These are phyloP conservation scores for Phytophthora fragariae DNA, from an alignment of 352 stramenopile species.

Conservation along the genomic window DNA sequence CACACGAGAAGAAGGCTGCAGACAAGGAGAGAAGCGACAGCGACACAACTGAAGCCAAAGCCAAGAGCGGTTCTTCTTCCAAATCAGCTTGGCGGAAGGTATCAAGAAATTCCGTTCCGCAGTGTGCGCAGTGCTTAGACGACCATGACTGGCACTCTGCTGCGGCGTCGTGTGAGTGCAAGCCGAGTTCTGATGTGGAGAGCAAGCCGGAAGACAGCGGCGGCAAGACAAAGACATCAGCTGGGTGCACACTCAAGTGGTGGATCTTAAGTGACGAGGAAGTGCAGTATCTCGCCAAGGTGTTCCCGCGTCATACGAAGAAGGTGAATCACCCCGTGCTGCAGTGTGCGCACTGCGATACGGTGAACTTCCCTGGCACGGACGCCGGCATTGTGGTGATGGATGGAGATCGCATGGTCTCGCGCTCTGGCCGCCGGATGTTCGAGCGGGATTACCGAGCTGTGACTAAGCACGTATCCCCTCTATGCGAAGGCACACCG, in stretches of 20 bases:
- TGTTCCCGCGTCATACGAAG: constrained; percentile 55
- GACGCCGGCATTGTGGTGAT: constrained; percentile 79
- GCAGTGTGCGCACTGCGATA: constrained; percentile 79
- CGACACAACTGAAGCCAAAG: constrained; percentile 5
- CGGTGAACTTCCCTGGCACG: constrained; percentile 81
- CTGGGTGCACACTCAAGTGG: constrained; percentile 52
- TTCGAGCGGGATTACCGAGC: constrained; percentile 81
- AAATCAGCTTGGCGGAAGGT: constrained; percentile 8
- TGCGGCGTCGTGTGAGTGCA: constrained; percentile 46
- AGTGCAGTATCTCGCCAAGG: constrained; percentile 65
- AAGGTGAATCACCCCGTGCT: constrained; percentile 69
- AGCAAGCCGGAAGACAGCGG: constrained; percentile 8
- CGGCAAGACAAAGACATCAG: constrained; percentile 13
- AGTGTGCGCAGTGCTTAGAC: constrained; percentile 67
- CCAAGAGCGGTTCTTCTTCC: constrained; percentile 5
- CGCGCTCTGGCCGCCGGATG: constrained; percentile 72
- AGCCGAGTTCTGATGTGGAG: constrained; percentile 5
- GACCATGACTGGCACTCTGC: constrained; percentile 48
- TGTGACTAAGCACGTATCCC: constrained; percentile 82
- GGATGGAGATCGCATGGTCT: constrained; percentile 75
- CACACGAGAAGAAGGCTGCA: constrained; percentile 52
- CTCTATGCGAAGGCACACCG: constrained; percentile 75
- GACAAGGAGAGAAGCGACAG: constrained; percentile 16
- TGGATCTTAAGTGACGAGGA: constrained; percentile 85
- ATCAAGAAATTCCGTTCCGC: constrained; percentile 43